A percentile compares a stretch with the other conserved stretches of the same genome.
These are phyloP conservation scores for Aspergillus sp. DNA, from an alignment of 2,329 filamentous ascomycete species.

Conservation along the genomic window DNA sequence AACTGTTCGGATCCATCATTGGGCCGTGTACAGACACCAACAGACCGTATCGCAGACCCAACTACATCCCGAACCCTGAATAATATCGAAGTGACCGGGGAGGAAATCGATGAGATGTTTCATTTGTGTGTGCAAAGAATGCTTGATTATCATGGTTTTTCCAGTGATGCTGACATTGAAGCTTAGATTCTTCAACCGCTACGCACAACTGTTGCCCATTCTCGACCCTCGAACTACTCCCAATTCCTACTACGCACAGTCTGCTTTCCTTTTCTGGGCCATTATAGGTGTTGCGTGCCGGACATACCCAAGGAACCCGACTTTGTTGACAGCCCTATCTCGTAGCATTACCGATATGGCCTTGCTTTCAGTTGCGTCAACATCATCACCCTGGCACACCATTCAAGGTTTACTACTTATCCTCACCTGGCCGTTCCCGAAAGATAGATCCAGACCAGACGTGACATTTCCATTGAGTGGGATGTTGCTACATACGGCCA, in stretches of 20 bases:
- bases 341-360: constrained; percentile 32
- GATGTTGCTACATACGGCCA: constrained; percentile 37
- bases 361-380: constrained; percentile 27
- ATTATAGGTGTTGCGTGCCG: constrained; percentile 40
- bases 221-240: constrained; percentile 52
- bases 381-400: constrained; percentile 25
- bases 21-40: constrained; percentile 4
- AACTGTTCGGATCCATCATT: constrained; percentile 11
- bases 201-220: constrained; percentile 34
- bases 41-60: constrained; percentile 5
- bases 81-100: constrained; percentile 21
- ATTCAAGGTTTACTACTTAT: constrained; percentile 35
- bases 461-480: constrained; percentile 33
- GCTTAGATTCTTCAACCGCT: constrained; percentile 33
- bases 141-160: not conserved
- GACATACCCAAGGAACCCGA: constrained; percentile 35
- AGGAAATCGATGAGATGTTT: constrained; percentile 36
- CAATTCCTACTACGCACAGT: constrained; percentile 71
- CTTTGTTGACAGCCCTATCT: constrained; percentile 29
- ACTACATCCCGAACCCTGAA: constrained; percentile 28
- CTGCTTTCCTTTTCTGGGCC: constrained; percentile 80
- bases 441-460: constrained; percentile 26
- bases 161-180: not conserved
- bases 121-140: constrained; percentile 20
- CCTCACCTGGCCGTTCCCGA: constrained; percentile 39